Evolutionary conservation across 2,329 filamentous ascomycete genomes (phyloP).

Genomic region (Sphaceloma murrayae): DNA sequence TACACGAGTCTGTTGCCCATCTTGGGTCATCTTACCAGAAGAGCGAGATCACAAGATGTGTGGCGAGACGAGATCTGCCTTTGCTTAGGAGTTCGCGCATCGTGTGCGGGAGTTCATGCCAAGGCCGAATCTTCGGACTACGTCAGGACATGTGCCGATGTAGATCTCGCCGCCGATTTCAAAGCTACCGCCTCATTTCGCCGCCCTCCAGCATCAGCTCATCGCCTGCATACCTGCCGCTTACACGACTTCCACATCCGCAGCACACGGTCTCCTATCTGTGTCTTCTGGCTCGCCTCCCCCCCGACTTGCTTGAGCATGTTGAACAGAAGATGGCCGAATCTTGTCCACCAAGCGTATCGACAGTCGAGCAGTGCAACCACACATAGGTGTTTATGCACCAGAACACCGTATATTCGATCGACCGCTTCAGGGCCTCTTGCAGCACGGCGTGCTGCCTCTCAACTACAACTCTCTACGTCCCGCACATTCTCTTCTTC

Average conservation of each 20-base stretch:
- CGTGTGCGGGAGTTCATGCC: too few relatives aligned
- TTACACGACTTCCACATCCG: not conserved
- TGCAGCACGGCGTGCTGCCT: slow-evolving; percentile 19
- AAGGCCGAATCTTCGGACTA: too few relatives aligned
- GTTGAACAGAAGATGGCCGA: slow-evolving; percentile 51
- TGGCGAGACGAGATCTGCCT: too few relatives aligned
- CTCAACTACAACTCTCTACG: slow-evolving; percentile 21
- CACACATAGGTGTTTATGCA: slow-evolving; percentile 22
- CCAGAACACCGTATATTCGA: slow-evolving; percentile 21
- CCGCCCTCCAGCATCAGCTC: not conserved
- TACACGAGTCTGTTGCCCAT: too few relatives aligned
- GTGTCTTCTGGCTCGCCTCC: too few relatives aligned
- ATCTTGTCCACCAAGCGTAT: slow-evolving; percentile 35
- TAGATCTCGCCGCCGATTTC: slow-evolving; percentile 8
- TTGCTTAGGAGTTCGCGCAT: too few relatives aligned
- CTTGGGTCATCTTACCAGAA: too few relatives aligned
- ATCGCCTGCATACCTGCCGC: not conserved
- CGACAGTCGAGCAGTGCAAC: slow-evolving; percentile 25
- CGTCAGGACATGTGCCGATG: too few relatives aligned
- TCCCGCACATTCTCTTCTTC: slow-evolving; percentile 34
- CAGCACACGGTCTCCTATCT: too few relatives aligned
- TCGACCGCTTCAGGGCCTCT: slow-evolving; percentile 15
- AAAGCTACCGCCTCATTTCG: slow-evolving; percentile 7
- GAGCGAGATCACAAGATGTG: too few relatives aligned
- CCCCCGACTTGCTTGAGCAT: slow-evolving; percentile 15